Percentiles rank a stretch among this genome's conserved stretches.
phyloP scores from a whole-genome alignment of 2,329 filamentous ascomycete genomes.

The Biscogniauxia marginata region DNA sequence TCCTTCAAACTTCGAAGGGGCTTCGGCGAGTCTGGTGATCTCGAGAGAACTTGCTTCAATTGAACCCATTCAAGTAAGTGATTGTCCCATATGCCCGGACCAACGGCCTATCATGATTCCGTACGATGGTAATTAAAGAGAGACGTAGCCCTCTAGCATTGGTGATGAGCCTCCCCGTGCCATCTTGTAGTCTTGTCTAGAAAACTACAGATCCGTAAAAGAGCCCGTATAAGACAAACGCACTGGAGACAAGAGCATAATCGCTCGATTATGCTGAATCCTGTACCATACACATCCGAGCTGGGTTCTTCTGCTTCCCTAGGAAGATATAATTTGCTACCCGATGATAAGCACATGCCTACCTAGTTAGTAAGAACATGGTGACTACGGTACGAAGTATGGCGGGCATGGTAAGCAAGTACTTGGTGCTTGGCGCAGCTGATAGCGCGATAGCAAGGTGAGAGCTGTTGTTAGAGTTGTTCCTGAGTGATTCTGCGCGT shows the following conservation, averaged over 20 bases:
- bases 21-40: slow-evolving; percentile 4
- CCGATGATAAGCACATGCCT: neutral
- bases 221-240: neutral
- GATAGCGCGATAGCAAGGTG: neutral
- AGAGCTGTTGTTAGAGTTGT: slow-evolving; percentile 5
- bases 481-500: slow-evolving; percentile 11
- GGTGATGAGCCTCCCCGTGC: neutral
- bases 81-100: neutral
- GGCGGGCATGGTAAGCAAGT: slow-evolving; percentile 4
- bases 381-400: neutral
- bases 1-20: slow-evolving; percentile 3
- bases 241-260: no score
- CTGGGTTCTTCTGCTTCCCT: neutral
- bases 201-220: neutral
- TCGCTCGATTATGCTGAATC: neutral
- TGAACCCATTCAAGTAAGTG: slow-evolving; percentile 2
- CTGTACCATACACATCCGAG: neutral
- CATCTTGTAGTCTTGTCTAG: neutral
- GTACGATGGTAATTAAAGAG: neutral
- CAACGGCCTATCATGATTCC: slow-evolving; percentile 5
- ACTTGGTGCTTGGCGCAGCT: slow-evolving; percentile 5
- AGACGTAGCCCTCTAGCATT: neutral
- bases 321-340: neutral
- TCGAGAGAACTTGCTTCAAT: neutral
- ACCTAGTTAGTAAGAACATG: neutral